Conservation (phyloP, 1,284 basidiomycete genomes). For the Naganishia liquefaciens region DNA sequence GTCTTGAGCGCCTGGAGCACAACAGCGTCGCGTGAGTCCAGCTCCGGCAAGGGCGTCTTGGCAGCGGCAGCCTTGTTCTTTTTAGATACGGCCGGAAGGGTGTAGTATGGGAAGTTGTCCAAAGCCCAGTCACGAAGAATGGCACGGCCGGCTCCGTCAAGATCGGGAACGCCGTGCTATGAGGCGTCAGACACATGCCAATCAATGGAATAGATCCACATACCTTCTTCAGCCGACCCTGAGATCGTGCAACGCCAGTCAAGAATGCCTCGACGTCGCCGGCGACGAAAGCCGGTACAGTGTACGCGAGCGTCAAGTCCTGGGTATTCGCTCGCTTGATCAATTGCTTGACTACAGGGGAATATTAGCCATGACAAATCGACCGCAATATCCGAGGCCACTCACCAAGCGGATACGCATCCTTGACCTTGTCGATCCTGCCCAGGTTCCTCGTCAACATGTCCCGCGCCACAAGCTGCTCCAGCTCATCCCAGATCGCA, state of each 20-base stretch:
- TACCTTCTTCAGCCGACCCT: constrained; percentile 80
- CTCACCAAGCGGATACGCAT: constrained; percentile 74
- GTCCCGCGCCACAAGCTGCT: constrained; percentile 63
- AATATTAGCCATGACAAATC: constrained; percentile 6
- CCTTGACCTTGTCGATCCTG: constrained; percentile 83
- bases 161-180: constrained; percentile 72
- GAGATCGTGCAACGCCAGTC: constrained; percentile 74
- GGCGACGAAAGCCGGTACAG: constrained; percentile 76
- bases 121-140: constrained; percentile 88
- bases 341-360: constrained; percentile 66
- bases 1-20: constrained; percentile 65
- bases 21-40: constrained; percentile 47
- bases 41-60: constrained; percentile 36
- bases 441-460: constrained; percentile 77
- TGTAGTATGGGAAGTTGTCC: constrained; percentile 77
- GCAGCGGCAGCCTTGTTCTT: constrained; percentile 40
- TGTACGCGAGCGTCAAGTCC: constrained; percentile 86
- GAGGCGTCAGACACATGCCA: background rate
- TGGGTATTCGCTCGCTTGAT: constrained; percentile 71
- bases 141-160: constrained; percentile 75
- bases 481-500: constrained; percentile 55
- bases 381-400: constrained; percentile 30
- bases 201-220: constrained; percentile 34
- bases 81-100: constrained; percentile 59
- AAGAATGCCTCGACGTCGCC: constrained; percentile 76